Conservation (phyloP, 2,329 filamentous ascomycete genomes). For the Penicillium frequentans region DNA sequence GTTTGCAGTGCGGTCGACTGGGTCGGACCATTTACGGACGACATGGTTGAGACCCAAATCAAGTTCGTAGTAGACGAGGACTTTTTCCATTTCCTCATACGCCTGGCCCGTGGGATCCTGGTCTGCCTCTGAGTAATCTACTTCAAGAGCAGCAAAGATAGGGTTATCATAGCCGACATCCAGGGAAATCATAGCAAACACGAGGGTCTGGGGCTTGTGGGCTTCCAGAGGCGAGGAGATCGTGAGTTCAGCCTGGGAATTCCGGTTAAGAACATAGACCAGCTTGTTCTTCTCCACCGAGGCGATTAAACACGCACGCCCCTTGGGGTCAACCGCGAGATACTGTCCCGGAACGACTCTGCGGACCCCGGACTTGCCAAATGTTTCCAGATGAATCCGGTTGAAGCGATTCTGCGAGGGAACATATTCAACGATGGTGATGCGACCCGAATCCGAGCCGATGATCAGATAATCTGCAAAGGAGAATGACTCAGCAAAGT, state of each 20-base stretch:
- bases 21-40: conserved; percentile 92
- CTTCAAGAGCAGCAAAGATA: conserved; percentile 90
- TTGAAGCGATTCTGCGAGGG: conserved; percentile 83
- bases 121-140: conserved; percentile 89
- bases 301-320: conserved; percentile 89
- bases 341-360: conserved; percentile 95
- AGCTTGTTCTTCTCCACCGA: conserved; percentile 99
- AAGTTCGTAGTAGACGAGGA: conserved; percentile 94
- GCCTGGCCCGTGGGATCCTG: conserved; percentile 86
- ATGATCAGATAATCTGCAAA: conserved; percentile 87
- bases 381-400: conserved; percentile 92
- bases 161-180: conserved; percentile 98
- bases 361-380: conserved; percentile 92
- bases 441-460: conserved; percentile 90
- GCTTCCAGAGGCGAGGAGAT: conserved; percentile 97
- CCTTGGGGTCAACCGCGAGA: conserved; percentile 91
- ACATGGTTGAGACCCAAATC: conserved; percentile 97
- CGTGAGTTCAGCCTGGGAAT: conserved; percentile 88
- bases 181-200: conserved; percentile 81
- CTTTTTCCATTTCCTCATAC: conserved; percentile 78
- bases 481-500: conserved; percentile 43
- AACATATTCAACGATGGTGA: conserved; percentile 90
- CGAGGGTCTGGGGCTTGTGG: conserved; percentile 86
- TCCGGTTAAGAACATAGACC: conserved; percentile 96
- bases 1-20: conserved; percentile 84